A percentile compares a stretch with the other conserved stretches of the same genome.
Conservation (phyloP, 2,329 filamentous ascomycete genomes). For the Neonectria hederae region DNA sequence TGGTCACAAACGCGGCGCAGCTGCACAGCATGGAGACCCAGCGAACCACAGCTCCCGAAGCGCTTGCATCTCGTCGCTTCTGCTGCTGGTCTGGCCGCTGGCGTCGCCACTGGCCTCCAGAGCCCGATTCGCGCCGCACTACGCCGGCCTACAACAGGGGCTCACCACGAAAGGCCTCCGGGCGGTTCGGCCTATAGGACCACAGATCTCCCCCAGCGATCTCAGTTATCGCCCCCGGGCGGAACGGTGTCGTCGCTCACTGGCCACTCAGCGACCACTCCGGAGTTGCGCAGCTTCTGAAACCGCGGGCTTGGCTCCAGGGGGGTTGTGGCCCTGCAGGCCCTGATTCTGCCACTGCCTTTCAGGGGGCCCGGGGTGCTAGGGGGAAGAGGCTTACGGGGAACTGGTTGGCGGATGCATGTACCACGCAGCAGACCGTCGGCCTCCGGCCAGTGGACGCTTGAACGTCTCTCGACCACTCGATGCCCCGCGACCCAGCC, state of each 20-base stretch:
- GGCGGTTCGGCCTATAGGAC: conserved; percentile 34
- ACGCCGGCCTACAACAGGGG: conserved; percentile 8
- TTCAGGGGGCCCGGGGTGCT: background rate
- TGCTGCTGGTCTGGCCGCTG: conserved; percentile 5
- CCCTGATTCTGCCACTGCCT: conserved; percentile 26
- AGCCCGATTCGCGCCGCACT: conserved; percentile 15
- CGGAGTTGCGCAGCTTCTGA: conserved; percentile 34
- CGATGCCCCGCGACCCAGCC: conserved; percentile 34
- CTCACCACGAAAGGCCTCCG: conserved; percentile 20
- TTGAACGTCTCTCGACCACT: conserved; percentile 36
- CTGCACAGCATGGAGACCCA: conserved; percentile 15
- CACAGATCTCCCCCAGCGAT: conserved; percentile 33
- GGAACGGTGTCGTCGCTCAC: conserved; percentile 27
- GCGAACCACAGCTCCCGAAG: conserved; percentile 20
- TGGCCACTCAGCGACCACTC: conserved; percentile 30
- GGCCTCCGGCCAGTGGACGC: conserved; percentile 5
- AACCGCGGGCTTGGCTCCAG: conserved; percentile 33
- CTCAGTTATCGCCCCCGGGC: conserved; percentile 32
- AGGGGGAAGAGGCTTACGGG: conserved; percentile 22
- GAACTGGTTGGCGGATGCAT: conserved; percentile 23
- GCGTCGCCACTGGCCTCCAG: conserved; percentile 5
- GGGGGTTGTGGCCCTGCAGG: conserved; percentile 24
- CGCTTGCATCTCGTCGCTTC: conserved; percentile 4
- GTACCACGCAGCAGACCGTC: background rate
- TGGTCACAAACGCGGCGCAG: conserved; percentile 7